Evolutionary conservation across 108 stramenopile species (phyloP), one percentile per base, ranked within the genome.

Genomic region (Pseudonitzschia delicatissima): DNA sequence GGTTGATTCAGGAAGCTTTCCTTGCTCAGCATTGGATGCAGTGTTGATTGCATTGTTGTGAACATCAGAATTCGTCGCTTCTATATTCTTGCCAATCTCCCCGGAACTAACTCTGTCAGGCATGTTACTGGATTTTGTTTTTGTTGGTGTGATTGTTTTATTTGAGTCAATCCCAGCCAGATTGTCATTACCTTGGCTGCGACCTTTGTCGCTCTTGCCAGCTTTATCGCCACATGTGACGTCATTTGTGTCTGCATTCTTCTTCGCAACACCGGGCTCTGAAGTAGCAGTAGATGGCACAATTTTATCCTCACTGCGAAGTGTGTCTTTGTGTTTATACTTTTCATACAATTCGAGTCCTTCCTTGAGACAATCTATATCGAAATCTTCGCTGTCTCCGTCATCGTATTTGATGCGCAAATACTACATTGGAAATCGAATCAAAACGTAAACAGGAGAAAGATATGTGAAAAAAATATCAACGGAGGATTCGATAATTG

Each of bases 301-400:
- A 51, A 20, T 11, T 5, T 12, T 11, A 51, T 28, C 23, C 6
- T 42, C 40, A 13, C 13, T 11, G 40, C 12, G 12, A 7, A 48
- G 47, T n/a, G 53, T 27, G 31, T 55, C 53, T n/a, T 33, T 3
- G 53, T 55, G 18, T 3, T 55, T 55, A 29, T 55, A 33, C 53
- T 11, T 8, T 27, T 31, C 2, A 55, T 55, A 55, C 31, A 55
- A 15, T 27, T 33, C 9, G 2, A 55, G n/a, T 33, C 53, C 53
- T 33, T 32, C 33, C 13, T 9, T 6, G 8, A 55, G 32, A 33
- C 53, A 55, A 0, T 2, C 26, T 27, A 31, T 33, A 35, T 62
- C 61, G 20, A 42, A 44, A 15, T 62, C 61, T 62, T 62, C 61
- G 28, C 26, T 20, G 18, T 62, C 61, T 37, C 61, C 61, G 37